Evolutionary conservation across 192 early-diverging fungal species (phyloP), one percentile per base, ranked within the genome.

Genomic region (Pecoramyces ruminantium): DNA sequence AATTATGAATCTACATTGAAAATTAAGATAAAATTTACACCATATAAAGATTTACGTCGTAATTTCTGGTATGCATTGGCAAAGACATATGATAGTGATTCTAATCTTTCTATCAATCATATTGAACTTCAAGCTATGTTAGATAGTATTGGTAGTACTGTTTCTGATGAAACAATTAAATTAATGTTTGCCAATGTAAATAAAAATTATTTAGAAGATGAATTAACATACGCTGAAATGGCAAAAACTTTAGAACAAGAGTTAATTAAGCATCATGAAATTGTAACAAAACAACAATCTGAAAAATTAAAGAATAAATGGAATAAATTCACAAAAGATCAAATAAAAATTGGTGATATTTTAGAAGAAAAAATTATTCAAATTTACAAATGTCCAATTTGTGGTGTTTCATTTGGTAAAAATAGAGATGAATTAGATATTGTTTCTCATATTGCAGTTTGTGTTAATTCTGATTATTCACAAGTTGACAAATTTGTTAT

Each of bases 11-110:
- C 92, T 6, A 85, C 80, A 2, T 82, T 95, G 29, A 82, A 80
- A 21, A 82, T 94, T 79, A 85, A 85, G 27, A 87, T 88, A 30
- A 89, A 88, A 51, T 95, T 93, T 87, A 86, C 92, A 17, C 90
- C 93, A 0, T 93, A 92, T 82, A 84, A 82, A 29, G 86, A 85
- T 27, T 84, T 94, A 27, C 85, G 93, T 30, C 83, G 86, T 58
- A 90, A 92, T 82, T 95, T 94, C 83, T 95, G 92, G 92, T 77
- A 87, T 2, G 88, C 90, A 13, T 84, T 94, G 18, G 86, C 89
- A 38, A 88, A 87, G 18, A 80, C 85, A 1, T 94, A 93, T 81
- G 90, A 92, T 79, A 84, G 83, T 0, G 92, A 93, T 51, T 89
- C 87, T 28, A 92, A 86, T 42, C 88, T 88, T 30, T 82, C 83